Evolutionary conservation across 257 asterid species (phyloP), one percentile per base, ranked within the genome.

Genomic region (Nicotiana noctiflora): DNA sequence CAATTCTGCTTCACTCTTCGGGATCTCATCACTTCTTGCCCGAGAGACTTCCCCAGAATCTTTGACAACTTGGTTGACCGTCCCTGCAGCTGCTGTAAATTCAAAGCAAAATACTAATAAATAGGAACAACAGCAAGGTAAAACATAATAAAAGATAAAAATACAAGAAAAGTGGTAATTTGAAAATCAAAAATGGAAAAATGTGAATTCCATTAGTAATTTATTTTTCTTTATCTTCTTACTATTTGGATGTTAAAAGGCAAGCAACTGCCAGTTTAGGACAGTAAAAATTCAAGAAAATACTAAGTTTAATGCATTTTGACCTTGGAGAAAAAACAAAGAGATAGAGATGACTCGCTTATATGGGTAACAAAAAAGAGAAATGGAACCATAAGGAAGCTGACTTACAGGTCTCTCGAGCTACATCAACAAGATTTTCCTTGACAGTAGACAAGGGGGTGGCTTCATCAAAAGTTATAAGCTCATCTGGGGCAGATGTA

Each of bases 351-450:
- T 62, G 19, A 44, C 19, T 70, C 57, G 21, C 57, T 44, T 21
- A 37, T 55, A 21, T 66, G 72, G 32, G 1, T 31, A 51, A 78
- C 12, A 9, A 18, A 66, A 34, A 44, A n/a, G 11, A 51, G 25
- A 65, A 1, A 2, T 6, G 21, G 5, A 46, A 75, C 21, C 8
- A 21, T 66, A 83, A 44, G 21, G 27, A 79, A 40, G 46, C 18
- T 19, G 6, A 85, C 92, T 87, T 87, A 91, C 98, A 44, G 15
- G 82, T 86, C 57, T 77, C 88, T 59, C 81, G 79, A 63, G 90
- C 65, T 53, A 82, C 87, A 64, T 72, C 74, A 55, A 65, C 61
- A 51, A 49, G 77, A 85, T 85, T 76, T 81, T 67, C 86, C 55
- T 74, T 21, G 64, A 40, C 81, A 79, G 21, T 77, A 46, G 88